Evolutionary conservation across 2,329 filamentous ascomycete genomes (phyloP).

Genomic region (Ophiostoma fasciatum): DNA sequence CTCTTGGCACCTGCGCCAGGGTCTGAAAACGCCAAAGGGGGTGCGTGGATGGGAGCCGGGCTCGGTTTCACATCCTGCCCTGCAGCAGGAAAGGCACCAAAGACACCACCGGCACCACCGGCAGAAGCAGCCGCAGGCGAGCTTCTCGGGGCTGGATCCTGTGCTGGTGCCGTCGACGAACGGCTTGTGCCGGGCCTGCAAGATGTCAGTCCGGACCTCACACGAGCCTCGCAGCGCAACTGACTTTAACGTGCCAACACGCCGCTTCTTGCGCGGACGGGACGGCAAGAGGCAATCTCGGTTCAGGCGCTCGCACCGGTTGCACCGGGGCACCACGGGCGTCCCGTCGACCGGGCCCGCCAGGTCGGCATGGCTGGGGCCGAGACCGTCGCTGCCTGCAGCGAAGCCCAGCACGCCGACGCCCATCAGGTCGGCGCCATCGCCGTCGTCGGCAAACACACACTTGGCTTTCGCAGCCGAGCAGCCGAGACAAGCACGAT

Average conservation of each 20-base stretch:
- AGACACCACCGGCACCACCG: too few relatives aligned
- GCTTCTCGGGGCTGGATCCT: too few relatives aligned
- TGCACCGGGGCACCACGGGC: slow-evolving; percentile 8
- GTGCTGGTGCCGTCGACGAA: background rate
- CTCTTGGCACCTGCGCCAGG: too few relatives aligned
- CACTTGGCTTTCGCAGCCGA: slow-evolving; percentile 14
- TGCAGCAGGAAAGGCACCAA: too few relatives aligned
- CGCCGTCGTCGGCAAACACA: slow-evolving; percentile 11
- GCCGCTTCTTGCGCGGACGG: slow-evolving; percentile 12
- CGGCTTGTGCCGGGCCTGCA: background rate
- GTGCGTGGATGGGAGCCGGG: too few relatives aligned
- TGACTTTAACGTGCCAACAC: slow-evolving; percentile 8
- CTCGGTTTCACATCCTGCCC: too few relatives aligned
- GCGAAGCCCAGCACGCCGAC: slow-evolving; percentile 2
- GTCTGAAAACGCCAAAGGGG: too few relatives aligned
- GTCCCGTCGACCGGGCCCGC: slow-evolving; percentile 7
- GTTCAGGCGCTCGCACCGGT: slow-evolving; percentile 11
- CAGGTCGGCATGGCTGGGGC: too few relatives aligned
- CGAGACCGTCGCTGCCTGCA: background rate
- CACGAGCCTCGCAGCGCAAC: too few relatives aligned
- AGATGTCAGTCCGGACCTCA: too few relatives aligned
- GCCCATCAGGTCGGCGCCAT: slow-evolving; percentile 1
- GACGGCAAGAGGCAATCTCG: slow-evolving; percentile 10
- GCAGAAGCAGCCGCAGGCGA: too few relatives aligned
- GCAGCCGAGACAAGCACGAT: slow-evolving; percentile 14